These are phyloP conservation scores for Papiliotrema laurentii DNA, from an alignment of 1,284 basidiomycete genomes.

Conservation along the genomic window DNA sequence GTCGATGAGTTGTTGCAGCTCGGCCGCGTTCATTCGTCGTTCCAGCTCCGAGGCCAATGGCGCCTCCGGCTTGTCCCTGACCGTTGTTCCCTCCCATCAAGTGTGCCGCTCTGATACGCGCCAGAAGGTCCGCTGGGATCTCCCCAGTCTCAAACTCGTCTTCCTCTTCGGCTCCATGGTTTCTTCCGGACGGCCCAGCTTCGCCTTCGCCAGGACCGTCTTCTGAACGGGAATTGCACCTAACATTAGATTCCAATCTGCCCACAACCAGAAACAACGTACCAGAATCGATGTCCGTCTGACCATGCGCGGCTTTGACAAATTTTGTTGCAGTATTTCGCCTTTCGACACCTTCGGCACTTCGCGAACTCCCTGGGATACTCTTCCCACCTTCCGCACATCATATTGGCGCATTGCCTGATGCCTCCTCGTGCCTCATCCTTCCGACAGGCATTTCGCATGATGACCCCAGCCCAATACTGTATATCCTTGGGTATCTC, in stretches of 20 bases:
- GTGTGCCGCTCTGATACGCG: neutral
- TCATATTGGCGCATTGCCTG: slow-evolving; percentile 96
- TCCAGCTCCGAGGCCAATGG: no score
- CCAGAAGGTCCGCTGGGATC: neutral
- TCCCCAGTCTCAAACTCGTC: slow-evolving; percentile 4
- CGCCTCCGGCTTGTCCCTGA: no score
- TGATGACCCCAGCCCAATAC: slow-evolving; percentile 99
- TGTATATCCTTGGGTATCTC: slow-evolving; percentile 86
- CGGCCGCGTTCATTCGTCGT: no score
- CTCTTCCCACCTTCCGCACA: slow-evolving; percentile 91
- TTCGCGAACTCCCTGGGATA: slow-evolving; percentile 96
- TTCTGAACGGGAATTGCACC: slow-evolving; percentile 30
- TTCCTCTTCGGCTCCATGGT: slow-evolving; percentile 9
- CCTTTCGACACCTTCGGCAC: slow-evolving; percentile 90
- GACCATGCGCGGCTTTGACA: slow-evolving; percentile 97
- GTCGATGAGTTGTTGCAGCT: no score
- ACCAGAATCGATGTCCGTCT: slow-evolving; percentile 79
- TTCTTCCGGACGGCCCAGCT: neutral
- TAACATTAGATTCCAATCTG: no score
- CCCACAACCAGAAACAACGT: no score
- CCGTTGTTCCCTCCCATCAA: no score
- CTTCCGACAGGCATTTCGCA: slow-evolving; percentile 98
- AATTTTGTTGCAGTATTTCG: slow-evolving; percentile 97
- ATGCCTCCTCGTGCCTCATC: slow-evolving; percentile 90
- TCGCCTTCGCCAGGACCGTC: slow-evolving; percentile 14